These are phyloP conservation scores for Leishmania mexicana DNA, from an alignment of 208 protist genomes.

Conservation along the genomic window DNA sequence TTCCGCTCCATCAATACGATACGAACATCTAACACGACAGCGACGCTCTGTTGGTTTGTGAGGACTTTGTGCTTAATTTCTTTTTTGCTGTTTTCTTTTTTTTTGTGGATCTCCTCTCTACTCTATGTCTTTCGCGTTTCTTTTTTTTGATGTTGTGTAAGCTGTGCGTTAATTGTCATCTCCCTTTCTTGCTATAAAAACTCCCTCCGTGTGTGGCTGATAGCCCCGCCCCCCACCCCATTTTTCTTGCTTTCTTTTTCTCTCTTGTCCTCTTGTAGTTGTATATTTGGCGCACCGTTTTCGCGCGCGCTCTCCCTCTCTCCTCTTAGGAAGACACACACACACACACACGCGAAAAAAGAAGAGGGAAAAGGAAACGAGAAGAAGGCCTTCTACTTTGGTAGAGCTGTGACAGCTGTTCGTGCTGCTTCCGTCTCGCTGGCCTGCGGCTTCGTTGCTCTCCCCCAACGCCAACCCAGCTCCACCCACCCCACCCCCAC, in stretches of 20 bases:
- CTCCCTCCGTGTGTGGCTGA: background rate
- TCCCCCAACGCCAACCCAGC: background rate
- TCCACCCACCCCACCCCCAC: background rate
- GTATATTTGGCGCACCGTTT: background rate
- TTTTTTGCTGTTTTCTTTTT: background rate
- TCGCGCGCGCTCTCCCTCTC: background rate
- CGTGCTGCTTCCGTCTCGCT: background rate
- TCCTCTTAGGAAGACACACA: background rate
- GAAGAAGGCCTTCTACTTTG: background rate
- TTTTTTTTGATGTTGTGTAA: too few species aligned
- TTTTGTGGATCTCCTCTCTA: background rate
- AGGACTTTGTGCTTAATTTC: too few species aligned
- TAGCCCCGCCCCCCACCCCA: too few species aligned
- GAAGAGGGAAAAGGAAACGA: background rate
- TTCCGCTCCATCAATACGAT: background rate
- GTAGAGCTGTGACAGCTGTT: background rate
- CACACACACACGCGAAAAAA: background rate
- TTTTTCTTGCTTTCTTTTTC: background rate
- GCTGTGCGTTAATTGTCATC: background rate
- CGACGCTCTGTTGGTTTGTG: background rate
- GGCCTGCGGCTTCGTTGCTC: background rate
- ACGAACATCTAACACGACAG: background rate
- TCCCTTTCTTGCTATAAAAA: constrained; percentile 6
- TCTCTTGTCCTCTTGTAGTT: background rate
- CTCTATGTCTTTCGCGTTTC: background rate